Evolutionary conservation across 768 basidiomycete species (phyloP).

Genomic region (Boletus rubescentipes): DNA sequence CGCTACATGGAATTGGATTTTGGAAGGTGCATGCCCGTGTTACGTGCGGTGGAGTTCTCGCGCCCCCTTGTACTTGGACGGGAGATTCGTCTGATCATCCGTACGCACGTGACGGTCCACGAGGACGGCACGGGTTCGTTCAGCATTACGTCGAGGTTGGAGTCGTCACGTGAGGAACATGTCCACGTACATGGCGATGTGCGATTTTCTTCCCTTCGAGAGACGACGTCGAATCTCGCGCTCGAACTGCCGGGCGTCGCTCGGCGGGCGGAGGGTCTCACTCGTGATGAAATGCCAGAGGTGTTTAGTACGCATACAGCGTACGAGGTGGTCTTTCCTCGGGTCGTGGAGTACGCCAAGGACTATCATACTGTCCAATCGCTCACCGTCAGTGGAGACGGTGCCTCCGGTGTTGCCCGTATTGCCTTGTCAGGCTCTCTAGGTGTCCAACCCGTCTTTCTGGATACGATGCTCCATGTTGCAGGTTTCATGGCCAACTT

Average conservation of each 20-base stretch:
- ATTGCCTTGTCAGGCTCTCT: constrained; percentile 44
- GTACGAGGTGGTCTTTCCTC: constrained; percentile 69
- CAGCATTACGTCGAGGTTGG: constrained; percentile 42
- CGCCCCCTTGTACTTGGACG: constrained; percentile 53
- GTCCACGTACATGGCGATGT: constrained; percentile 50
- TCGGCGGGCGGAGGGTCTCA: constrained; percentile 34
- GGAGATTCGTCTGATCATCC: constrained; percentile 33
- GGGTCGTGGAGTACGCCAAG: constrained; percentile 61
- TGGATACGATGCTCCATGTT: constrained; percentile 66
- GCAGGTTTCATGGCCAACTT: constrained; percentile 71
- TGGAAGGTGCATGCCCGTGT: constrained; percentile 34
- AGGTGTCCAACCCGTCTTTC: constrained; percentile 54
- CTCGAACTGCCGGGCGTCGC: constrained; percentile 36
- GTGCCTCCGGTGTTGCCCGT: constrained; percentile 51
- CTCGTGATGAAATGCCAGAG: constrained; percentile 34
- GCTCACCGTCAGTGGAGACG: constrained; percentile 47
- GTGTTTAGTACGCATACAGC: constrained; percentile 53
- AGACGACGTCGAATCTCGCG: constrained; percentile 38
- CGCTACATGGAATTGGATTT: constrained; percentile 33
- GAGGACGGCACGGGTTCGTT: constrained; percentile 42
- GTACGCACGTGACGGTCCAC: constrained; percentile 39
- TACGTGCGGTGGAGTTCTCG: constrained; percentile 47
- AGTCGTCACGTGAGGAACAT: constrained; percentile 32
- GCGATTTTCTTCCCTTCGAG: constrained; percentile 33
- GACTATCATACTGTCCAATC: constrained; percentile 58